Base-by-base conservation (phyloP, 2,329 filamentous ascomycete species). In the Paecilomyces sp. region DNA sequence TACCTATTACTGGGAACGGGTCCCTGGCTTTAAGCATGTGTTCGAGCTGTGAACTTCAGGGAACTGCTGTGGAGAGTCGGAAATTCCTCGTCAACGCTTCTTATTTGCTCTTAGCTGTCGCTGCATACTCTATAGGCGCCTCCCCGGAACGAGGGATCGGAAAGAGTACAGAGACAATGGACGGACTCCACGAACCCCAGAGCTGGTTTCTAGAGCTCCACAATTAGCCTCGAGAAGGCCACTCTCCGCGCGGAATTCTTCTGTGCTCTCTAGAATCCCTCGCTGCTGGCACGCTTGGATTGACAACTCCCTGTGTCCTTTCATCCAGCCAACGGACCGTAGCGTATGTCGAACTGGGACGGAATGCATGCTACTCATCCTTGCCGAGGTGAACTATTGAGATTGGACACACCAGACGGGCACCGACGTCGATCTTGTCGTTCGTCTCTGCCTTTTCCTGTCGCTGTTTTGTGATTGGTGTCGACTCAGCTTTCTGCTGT, bases 331-430 rank as follows among this genome's bases (percentile, higher is more conserved):
- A 53, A 15, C 51, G 51, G 51, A 53, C 51, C 51, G 51, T 63
- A 57, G 62, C 55, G 62, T 64, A 65, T 68, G 67, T 66, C 69
- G 67, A 68, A 68, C 64, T 61, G 58, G 58, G 57, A 59, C 58
- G 65, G 66, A 69, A 69, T 70, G 66, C 58, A 56, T 63, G 61
- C 56, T 63, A 50, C 54, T 57, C 64, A 65, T 68, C 65, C 66
- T 63, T 72, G 68, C 64, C 67, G 66, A 69, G 65, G 60, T 57
- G 64, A 47, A 74, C 71, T 74, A 73, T 73, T 73, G 71, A 66
- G 67, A 71, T 70, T 71, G 68, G 68, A 67, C 66, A 36, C 55
- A 57, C 31, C 55, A 36, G 55, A 57, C 67, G 67, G 68, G 66
- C 66, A 60, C 69, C 70, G 65, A 67, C 68, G 71, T 73, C 71